These are phyloP conservation scores for Penicillium sp. DNA, from an alignment of 2,329 filamentous ascomycete genomes.

Conservation along the genomic window DNA sequence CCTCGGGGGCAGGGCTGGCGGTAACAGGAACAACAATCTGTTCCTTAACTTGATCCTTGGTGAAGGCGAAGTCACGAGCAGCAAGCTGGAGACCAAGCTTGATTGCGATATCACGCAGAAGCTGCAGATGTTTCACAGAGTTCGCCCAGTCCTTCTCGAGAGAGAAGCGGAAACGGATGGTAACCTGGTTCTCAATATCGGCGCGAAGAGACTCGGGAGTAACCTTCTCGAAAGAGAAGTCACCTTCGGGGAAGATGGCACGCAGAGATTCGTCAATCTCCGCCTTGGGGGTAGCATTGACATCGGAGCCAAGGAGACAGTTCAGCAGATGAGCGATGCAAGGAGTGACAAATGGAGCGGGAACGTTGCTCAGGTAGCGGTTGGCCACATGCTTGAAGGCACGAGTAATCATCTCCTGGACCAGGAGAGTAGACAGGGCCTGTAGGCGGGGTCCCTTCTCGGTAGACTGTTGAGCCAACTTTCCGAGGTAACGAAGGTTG, in stretches of 20 bases:
- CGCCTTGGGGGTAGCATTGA: constrained; percentile 75
- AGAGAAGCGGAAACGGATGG: constrained; percentile 72
- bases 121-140: constrained; percentile 70
- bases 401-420: constrained; percentile 93
- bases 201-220: constrained; percentile 69
- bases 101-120: constrained; percentile 83
- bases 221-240: constrained; percentile 76
- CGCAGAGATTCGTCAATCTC: constrained; percentile 74
- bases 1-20: constrained; percentile 37
- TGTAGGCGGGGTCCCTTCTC: constrained; percentile 68
- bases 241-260: constrained; percentile 74
- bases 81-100: constrained; percentile 88
- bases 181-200: constrained; percentile 70
- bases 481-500: constrained; percentile 94
- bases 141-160: constrained; percentile 68
- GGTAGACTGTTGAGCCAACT: constrained; percentile 68
- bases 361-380: constrained; percentile 74
- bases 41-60: constrained; percentile 44
- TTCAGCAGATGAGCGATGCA: constrained; percentile 87
- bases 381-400: constrained; percentile 91
- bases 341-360: constrained; percentile 73
- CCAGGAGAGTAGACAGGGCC: constrained; percentile 71
- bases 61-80: constrained; percentile 73
- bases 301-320: constrained; percentile 75
- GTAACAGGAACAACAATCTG: constrained; percentile 37